Evolutionary conservation across 2,329 filamentous ascomycete genomes (phyloP), one percentile per base, ranked within the genome.

Genomic region (Pseudogymnoascus sp.): DNA sequence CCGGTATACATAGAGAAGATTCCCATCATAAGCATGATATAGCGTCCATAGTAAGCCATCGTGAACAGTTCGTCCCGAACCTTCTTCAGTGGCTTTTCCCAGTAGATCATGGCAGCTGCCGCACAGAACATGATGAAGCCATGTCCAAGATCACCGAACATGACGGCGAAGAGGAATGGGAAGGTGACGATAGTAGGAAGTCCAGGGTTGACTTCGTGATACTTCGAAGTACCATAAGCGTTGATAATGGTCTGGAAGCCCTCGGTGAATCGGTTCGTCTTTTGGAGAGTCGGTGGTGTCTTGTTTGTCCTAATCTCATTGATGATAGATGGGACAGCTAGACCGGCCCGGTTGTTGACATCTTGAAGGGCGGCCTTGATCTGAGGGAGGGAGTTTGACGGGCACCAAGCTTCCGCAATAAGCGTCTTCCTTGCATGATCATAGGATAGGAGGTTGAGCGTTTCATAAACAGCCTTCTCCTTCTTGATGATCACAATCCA

Each of bases 191-290:
- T 92, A 60, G 96, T 95, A 38, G 93, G 93, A 21, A 99, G 83
- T 65, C 92, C 93, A 63, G 95, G 95, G 78, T 99, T 99, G 75
- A 97, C 90, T 78, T 99, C 95, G 69, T 90, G 90, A 77, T 99
- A 99, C 68, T 96, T 97, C 65, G 95, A 90, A 43, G 95, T 97
- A 72, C 95, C 96, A 73, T 99, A 99, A 28, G 96, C 95, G 71
- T 99, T 93, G 75, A 99, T 96, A 75, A 99, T 99, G 63, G 93
- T 97, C 77, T 99, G 95, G 81, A 99, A 99, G 23, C 89, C 95
- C 71, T 97, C 88, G 2, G 96, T 99, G 74, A 97, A 97, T 77
- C 93, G 96, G 82, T 99, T 99, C 33, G 93, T 97, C 80, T 96
- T 96, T 76, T 97, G 86, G 75, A 96, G 97, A 0, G 95, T 99